Conservation (phyloP, 176 grass and related monocot species). For the Hsuehochloa calcarea region DNA sequence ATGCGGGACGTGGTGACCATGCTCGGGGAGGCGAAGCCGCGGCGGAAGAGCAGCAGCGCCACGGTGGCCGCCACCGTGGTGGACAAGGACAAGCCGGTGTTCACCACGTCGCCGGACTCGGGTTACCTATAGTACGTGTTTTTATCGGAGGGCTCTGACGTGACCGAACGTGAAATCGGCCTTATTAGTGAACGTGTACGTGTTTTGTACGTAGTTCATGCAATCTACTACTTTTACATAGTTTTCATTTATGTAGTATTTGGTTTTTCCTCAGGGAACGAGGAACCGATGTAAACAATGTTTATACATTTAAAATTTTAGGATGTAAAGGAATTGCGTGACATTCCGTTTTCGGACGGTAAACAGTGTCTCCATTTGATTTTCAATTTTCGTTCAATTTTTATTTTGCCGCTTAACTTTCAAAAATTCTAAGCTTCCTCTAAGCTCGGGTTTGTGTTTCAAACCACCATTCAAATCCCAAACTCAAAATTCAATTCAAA, state of each 20-base stretch:
- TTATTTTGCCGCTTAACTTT: no score
- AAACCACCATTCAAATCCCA: no score
- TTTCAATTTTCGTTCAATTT: no score
- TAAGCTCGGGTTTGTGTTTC: no score
- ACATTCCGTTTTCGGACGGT: no score
- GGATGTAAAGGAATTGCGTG: constrained; percentile 38
- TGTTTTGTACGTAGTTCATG: constrained; percentile 40
- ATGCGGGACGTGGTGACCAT: constrained; percentile 95
- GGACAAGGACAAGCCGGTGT: constrained; percentile 91
- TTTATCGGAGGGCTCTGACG: constrained; percentile 2
- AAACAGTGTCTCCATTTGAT: no score
- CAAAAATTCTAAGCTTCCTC: no score
- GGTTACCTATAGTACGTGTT: constrained; percentile 49
- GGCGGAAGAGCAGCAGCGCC: constrained; percentile 81
- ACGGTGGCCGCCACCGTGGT: constrained; percentile 46
- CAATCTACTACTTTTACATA: constrained; percentile 33
- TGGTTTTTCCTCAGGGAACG: constrained; percentile 2
- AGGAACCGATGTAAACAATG: constrained; percentile 40
- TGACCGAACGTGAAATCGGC: not conserved
- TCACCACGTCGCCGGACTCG: constrained; percentile 74
- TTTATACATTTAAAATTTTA: constrained; percentile 42
- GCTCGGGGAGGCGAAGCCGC: constrained; percentile 88
- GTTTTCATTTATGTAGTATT: constrained; percentile 19
- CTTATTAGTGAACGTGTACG: not conserved
- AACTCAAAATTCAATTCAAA: no score